These are phyloP conservation scores for Syzygium jambos DNA, from an alignment of 345 rosid genomes.

Conservation along the genomic window DNA sequence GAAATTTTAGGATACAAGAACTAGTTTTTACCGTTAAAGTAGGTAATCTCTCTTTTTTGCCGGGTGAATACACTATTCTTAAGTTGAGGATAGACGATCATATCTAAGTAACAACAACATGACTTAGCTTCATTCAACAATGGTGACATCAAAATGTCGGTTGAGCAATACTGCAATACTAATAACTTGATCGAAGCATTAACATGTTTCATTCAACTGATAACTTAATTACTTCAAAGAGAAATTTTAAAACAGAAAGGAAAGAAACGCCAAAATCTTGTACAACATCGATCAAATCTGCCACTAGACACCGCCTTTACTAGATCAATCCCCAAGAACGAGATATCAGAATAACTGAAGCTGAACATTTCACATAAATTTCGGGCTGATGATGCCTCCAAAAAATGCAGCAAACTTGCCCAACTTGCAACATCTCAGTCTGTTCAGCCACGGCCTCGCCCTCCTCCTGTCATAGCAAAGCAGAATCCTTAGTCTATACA, in stretches of 20 bases:
- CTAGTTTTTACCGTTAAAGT: neutral
- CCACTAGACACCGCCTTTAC: neutral
- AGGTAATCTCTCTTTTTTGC: neutral
- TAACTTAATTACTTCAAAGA: neutral
- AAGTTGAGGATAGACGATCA: neutral
- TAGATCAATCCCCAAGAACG: neutral
- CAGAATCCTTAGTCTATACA: neutral
- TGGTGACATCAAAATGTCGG: neutral
- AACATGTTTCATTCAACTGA: neutral
- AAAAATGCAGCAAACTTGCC: slow-evolving; percentile 17
- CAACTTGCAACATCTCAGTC: neutral
- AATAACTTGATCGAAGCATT: neutral
- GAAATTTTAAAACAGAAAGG: neutral
- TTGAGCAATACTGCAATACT: neutral
- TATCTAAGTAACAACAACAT: neutral
- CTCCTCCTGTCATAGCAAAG: slow-evolving; percentile 36
- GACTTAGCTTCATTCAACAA: neutral
- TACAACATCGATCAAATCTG: neutral
- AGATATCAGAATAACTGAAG: neutral
- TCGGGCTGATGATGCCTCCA: slow-evolving; percentile 23
- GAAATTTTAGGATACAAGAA: neutral
- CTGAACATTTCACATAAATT: slow-evolving; percentile 1
- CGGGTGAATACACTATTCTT: neutral
- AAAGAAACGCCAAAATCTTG: neutral
- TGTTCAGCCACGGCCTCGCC: slow-evolving; percentile 46